Evolutionary conservation across 1,284 basidiomycete genomes (phyloP), one percentile per base, ranked within the genome.

Genomic region (Leccinum fuscescens): DNA sequence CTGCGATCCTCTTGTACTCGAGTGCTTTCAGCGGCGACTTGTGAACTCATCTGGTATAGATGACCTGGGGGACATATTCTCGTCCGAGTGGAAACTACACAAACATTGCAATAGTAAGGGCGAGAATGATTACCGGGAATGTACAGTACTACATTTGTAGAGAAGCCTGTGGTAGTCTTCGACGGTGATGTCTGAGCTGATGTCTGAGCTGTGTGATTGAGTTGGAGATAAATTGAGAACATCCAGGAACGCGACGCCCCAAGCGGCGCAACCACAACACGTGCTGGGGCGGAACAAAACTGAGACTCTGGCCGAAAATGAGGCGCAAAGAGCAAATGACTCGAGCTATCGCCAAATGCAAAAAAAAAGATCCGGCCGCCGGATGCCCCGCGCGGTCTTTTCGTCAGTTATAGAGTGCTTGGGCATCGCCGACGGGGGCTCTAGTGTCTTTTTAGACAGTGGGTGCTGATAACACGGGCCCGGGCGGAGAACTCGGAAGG

Each of bases 331-430:
- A 33, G 31, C 1, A 11, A 33, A 12, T 33, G 11, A 33, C 31
- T 11, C 31, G 4, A 31, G 11, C 31, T 31, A 31, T 31, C 60
- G 65, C 88, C 88, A 90, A 60, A 91, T 79, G 46, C 83, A 86
- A 74, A 92, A 39, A 39, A 39, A 89, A n/a, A n/a, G 48, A 88
- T 86, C 86, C 2, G 90, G 88, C 50, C 89, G 77, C 22, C 80
- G 80, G 55, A 90, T 87, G 17, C 90, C 89, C 68, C 85, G 78
- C 3, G 84, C 81, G 67, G 86, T 88, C 74, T 87, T 89, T 62
- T 89, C 83, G 64, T 86, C 14, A 92, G 79, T 42, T 79, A 67
- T 92, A 92, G 72, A n/a, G n/a, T 92, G 84, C 57, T 79, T 74
- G 17, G 89, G 89, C 72, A 82, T 82, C 6, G 27, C 27, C 27